phyloP scores from a whole-genome alignment of 371 early-diverging fungal species.

The Rhizopus sp. region DNA sequence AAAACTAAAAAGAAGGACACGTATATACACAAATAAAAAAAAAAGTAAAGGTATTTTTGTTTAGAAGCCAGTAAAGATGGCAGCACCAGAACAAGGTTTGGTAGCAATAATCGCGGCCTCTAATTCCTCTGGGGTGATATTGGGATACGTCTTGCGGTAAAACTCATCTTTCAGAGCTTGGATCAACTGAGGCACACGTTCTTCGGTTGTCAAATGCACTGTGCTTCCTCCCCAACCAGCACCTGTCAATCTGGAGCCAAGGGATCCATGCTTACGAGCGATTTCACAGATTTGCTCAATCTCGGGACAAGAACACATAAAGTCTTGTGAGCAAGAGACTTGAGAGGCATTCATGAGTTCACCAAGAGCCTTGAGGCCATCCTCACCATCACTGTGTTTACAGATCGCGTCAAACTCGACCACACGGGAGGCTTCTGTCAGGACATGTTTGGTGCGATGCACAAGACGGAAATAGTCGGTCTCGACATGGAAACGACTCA shows the following conservation, averaged over 20 bases:
- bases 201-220: constrained; percentile 78
- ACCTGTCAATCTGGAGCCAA: constrained; percentile 87
- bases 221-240: constrained; percentile 98
- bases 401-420: constrained; percentile 77
- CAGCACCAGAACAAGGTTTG: constrained; percentile 64
- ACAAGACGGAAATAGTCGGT: constrained; percentile 78
- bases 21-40: not conserved
- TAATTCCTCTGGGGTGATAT: constrained; percentile 51
- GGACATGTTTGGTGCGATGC: constrained; percentile 83
- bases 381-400: constrained; percentile 33
- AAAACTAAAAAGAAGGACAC: no score
- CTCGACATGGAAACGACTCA: constrained; percentile 67
- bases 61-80: constrained; percentile 46
- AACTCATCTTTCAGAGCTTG: constrained; percentile 67
- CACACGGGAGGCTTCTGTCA: constrained; percentile 83
- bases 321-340: constrained; percentile 76
- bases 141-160: constrained; percentile 63
- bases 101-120: constrained; percentile 62
- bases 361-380: constrained; percentile 60
- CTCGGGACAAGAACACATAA: constrained; percentile 89
- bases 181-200: constrained; percentile 66
- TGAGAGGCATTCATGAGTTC: constrained; percentile 91
- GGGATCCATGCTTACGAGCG: constrained; percentile 73
- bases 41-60: not conserved
- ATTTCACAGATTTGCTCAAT: constrained; percentile 79